Evolutionary conservation across 495 filamentous ascomycete species (phyloP), one percentile per base, ranked within the genome.

Genomic region (Penicillium alfredii): DNA sequence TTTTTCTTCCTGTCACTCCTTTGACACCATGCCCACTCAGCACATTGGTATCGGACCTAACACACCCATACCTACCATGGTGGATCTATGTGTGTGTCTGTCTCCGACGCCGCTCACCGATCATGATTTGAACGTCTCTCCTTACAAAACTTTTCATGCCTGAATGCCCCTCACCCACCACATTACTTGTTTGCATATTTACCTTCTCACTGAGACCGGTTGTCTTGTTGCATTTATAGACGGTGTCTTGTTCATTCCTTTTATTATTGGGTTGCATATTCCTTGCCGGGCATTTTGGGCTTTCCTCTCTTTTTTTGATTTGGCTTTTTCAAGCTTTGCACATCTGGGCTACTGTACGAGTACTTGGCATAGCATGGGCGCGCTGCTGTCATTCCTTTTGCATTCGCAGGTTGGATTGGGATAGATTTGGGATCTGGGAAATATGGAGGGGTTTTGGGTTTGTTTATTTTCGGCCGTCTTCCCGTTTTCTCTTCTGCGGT

Each of bases 321-420:
- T 38, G 22, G 33, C 12, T 33, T 30, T n/a, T n/a, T n/a, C n/a
- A n/a, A n/a, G n/a, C n/a, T n/a, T 19, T 35, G 43, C 33, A 39
- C 30, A 45, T 42, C 49, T 57, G 53, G 50, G 51, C 53, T 55
- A 49, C 39, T 66, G 62, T 66, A 63, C 49, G 51, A 63, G 39
- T 58, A 63, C 44, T 40, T 54, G 44, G 62, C 62, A 66, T 68
- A 60, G 60, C 53, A 58, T 53, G 49, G 64, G 55, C 61, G 62
- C 58, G 62, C 60, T 63, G 61, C 64, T 53, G 58, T 66, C 64
- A 52, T 63, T 68, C 64, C 62, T 68, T 68, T 46, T 49, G 40
- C 50, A 61, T 55, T 53, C 46, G 61, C 60, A 58, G 62, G 57
- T 53, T 49, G 43, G 38, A 41, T 51, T 46, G 51, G 58, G 53